Evolutionary conservation across 306 rosid species (phyloP).

Genomic region (Medicago lupulina): DNA sequence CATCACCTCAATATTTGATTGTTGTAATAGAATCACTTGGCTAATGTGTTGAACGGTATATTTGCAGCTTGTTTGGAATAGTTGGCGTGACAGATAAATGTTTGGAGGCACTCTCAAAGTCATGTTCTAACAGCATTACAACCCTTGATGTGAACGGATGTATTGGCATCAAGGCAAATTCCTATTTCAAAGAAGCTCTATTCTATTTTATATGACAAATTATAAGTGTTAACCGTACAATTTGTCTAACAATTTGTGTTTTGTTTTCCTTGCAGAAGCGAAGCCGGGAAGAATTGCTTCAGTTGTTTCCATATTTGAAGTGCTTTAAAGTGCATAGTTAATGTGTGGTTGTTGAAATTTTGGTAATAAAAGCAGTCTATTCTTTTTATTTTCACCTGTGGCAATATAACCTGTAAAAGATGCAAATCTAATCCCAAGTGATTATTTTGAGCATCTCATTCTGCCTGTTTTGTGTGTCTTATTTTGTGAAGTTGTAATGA

Average conservation of each 20-base stretch:
- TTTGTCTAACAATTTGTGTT: slow-evolving; percentile 31
- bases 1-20: neutral
- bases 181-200: slow-evolving; percentile 8
- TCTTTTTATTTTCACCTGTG: neutral
- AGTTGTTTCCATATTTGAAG: slow-evolving; percentile 68
- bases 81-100: slow-evolving; percentile 79
- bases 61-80: slow-evolving; percentile 85
- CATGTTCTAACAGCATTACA: slow-evolving; percentile 63
- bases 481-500: neutral
- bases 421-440: neutral
- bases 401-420: slow-evolving; percentile 15
- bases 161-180: slow-evolving; percentile 78
- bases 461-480: neutral
- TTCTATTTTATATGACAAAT: neutral
- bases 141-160: slow-evolving; percentile 94
- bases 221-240: slow-evolving; percentile 14
- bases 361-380: slow-evolving; percentile 19
- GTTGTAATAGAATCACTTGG: slow-evolving; percentile 18
- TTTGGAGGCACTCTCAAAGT: slow-evolving; percentile 71
- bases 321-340: slow-evolving; percentile 92
- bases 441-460: neutral
- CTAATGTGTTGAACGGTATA: slow-evolving; percentile 37
- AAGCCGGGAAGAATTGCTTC: slow-evolving; percentile 72
- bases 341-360: slow-evolving; percentile 30
- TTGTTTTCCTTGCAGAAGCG: slow-evolving; percentile 63